phyloP scores from a whole-genome alignment of 768 basidiomycete genomes.

The Boletus sp. region DNA sequence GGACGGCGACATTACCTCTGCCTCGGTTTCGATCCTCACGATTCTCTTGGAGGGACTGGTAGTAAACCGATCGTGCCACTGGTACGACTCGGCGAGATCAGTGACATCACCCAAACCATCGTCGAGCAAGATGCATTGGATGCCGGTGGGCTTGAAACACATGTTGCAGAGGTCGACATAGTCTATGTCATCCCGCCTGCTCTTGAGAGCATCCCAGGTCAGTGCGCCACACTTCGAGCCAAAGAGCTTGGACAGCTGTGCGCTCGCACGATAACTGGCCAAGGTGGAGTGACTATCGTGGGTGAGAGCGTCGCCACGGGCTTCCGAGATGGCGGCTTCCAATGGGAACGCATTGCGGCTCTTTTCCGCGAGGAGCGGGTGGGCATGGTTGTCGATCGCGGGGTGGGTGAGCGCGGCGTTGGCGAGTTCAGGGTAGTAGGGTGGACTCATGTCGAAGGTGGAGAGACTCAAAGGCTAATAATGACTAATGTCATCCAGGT shows the following conservation, averaged over 20 bases:
- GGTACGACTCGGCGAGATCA: slow-evolving; percentile 46
- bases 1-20: slow-evolving; percentile 49
- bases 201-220: slow-evolving; percentile 62
- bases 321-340: slow-evolving; percentile 66
- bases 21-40: slow-evolving; percentile 64
- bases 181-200: slow-evolving; percentile 37
- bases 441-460: slow-evolving; percentile 11
- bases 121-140: slow-evolving; percentile 69
- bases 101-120: slow-evolving; percentile 58
- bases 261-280: slow-evolving; percentile 54
- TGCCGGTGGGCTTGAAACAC: slow-evolving; percentile 54
- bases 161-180: slow-evolving; percentile 57
- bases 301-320: slow-evolving; percentile 47
- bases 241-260: slow-evolving; percentile 52
- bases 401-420: slow-evolving; percentile 36
- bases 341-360: slow-evolving; percentile 49
- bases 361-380: slow-evolving; percentile 55
- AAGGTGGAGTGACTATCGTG: slow-evolving; percentile 54
- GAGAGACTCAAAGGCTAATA: not conserved
- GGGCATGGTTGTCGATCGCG: slow-evolving; percentile 78
- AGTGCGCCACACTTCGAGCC: slow-evolving; percentile 33
- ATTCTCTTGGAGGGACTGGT: slow-evolving; percentile 53
- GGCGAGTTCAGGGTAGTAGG: slow-evolving; percentile 17
- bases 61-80: slow-evolving; percentile 65
- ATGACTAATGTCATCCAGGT: not conserved